phyloP scores from a whole-genome alignment of 345 rosid genomes.

The Acer saccharum region DNA sequence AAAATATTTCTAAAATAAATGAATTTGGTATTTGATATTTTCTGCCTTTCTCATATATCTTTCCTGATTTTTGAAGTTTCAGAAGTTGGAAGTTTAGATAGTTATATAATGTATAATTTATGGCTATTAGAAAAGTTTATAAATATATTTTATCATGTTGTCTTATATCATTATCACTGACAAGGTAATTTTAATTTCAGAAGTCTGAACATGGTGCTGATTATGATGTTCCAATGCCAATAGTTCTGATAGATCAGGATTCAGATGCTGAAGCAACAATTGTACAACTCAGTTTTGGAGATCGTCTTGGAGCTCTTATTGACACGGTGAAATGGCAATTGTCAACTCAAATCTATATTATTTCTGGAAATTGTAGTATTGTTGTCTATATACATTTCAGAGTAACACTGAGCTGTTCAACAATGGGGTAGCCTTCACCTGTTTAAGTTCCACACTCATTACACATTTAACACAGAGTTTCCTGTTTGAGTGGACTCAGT shows the following conservation, averaged over 20 bases:
- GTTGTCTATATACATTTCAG: not conserved
- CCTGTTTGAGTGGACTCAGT: not conserved
- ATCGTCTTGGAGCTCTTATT: slow-evolving; percentile 94
- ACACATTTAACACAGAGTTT: not conserved
- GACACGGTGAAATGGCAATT: slow-evolving; percentile 62
- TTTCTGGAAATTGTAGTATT: not conserved
- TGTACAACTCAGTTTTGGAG: slow-evolving; percentile 93
- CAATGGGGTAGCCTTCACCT: not conserved
- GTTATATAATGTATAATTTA: too few relatives aligned
- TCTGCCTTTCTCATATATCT: not conserved
- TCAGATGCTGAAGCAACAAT: slow-evolving; percentile 80
- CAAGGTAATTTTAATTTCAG: slow-evolving; percentile 41
- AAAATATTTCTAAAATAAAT: not conserved
- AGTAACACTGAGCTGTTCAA: not conserved
- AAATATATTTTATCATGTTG: not conserved
- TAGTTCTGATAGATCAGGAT: slow-evolving; percentile 87
- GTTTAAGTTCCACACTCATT: not conserved
- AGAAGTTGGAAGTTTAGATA: not conserved
- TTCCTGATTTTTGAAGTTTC: not conserved
- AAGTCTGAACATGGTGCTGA: slow-evolving; percentile 53
- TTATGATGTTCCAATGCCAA: slow-evolving; percentile 58
- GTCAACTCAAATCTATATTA: not conserved
- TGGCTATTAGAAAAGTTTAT: not conserved
- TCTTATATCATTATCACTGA: slow-evolving; percentile 9
- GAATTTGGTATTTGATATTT: not conserved